phyloP scores from a whole-genome alignment of 2,329 filamentous ascomycete species.

The Aspergillus pseudotamarii region DNA sequence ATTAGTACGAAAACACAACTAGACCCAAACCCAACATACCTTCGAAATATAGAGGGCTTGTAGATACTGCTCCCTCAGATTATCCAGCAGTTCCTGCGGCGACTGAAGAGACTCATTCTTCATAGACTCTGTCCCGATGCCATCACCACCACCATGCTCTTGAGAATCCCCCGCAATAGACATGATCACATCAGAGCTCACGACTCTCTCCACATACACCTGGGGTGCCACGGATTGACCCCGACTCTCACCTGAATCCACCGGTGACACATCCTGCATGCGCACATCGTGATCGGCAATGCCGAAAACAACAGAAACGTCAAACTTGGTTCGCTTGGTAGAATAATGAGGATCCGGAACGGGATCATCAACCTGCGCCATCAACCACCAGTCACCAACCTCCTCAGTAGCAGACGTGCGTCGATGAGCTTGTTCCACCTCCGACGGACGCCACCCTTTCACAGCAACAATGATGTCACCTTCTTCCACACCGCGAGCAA shows the following conservation, averaged over 20 bases:
- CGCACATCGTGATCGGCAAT: slow-evolving; percentile 7
- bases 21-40: slow-evolving; percentile 25
- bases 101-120: slow-evolving; percentile 27
- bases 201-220: slow-evolving; percentile 14
- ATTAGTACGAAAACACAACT: slow-evolving; percentile 17
- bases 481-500: slow-evolving; percentile 39
- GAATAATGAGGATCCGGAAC: slow-evolving; percentile 18
- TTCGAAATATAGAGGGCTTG: slow-evolving; percentile 49
- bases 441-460: slow-evolving; percentile 32
- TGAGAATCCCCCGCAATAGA: slow-evolving; percentile 22
- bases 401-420: slow-evolving; percentile 3
- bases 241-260: slow-evolving; percentile 23
- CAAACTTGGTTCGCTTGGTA: slow-evolving; percentile 26
- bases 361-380: slow-evolving; percentile 37
- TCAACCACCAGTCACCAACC: slow-evolving; percentile 37
- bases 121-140: slow-evolving; percentile 8
- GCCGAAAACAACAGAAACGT: slow-evolving; percentile 37
- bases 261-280: slow-evolving; percentile 20
- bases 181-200: slow-evolving; percentile 13
- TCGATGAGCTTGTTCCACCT: slow-evolving; percentile 8
- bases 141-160: slow-evolving; percentile 12
- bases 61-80: slow-evolving; percentile 44
- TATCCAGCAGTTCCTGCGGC: slow-evolving; percentile 40
- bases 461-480: slow-evolving; percentile 42
- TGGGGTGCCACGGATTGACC: slow-evolving; percentile 19